phyloP scores from a whole-genome alignment of 2,329 filamentous ascomycete species.

The Camillea tinctor region DNA sequence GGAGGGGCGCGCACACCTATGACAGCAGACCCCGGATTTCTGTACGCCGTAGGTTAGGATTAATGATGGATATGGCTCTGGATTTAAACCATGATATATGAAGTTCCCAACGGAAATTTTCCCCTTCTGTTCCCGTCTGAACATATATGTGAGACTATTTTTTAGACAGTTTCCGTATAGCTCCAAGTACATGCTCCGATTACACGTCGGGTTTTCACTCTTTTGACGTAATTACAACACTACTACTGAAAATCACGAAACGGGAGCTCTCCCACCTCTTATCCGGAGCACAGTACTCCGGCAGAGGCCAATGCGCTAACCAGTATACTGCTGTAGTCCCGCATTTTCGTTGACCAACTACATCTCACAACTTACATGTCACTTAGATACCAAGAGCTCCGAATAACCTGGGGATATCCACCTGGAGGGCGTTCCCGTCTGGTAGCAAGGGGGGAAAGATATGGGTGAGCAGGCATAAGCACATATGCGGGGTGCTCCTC shows the following conservation, averaged over 20 bases:
- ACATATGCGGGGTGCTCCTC: not conserved
- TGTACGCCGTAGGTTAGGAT: not conserved
- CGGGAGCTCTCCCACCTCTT: not conserved
- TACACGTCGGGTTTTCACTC: too few relatives aligned
- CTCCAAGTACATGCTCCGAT: too few relatives aligned
- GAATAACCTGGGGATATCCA: not conserved
- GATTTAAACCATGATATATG: too few relatives aligned
- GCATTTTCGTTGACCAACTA: not conserved
- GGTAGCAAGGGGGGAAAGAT: not conserved
- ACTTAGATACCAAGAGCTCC: not conserved
- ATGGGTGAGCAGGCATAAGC: not conserved
- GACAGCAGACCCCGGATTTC: conserved; percentile 5
- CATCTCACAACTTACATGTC: too few relatives aligned
- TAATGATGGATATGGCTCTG: not conserved
- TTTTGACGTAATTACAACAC: too few relatives aligned
- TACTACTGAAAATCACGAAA: too few relatives aligned
- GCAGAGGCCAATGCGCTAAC: not conserved
- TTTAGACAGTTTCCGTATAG: too few relatives aligned
- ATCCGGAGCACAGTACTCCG: not conserved
- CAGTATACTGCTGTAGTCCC: not conserved
- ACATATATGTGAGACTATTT: too few relatives aligned
- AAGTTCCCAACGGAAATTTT: too few relatives aligned
- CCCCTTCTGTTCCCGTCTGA: too few relatives aligned
- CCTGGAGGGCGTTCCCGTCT: not conserved
- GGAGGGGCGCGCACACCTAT: conserved; percentile 52